These are phyloP conservation scores for Aspergillus bertholletiae DNA, from an alignment of 495 filamentous ascomycete species.

Conservation along the genomic window DNA sequence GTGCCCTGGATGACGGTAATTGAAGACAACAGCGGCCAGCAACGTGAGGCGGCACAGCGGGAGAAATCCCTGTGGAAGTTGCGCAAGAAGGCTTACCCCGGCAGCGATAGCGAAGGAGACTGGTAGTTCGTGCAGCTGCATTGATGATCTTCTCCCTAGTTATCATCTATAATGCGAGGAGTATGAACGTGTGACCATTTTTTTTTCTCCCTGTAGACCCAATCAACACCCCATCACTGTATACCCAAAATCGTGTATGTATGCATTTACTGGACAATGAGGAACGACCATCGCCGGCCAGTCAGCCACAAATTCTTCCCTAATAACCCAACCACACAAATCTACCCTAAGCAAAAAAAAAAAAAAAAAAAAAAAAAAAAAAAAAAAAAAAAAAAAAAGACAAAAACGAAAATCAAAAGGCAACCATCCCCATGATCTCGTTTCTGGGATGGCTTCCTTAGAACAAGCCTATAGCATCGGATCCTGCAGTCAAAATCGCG, in stretches of 20 bases:
- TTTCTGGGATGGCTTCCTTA: neutral
- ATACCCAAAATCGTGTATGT: too few species aligned
- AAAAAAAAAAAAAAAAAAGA: too few species aligned
- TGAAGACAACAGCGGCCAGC: slow-evolving; percentile 33
- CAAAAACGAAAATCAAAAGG: too few species aligned
- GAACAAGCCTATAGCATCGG: neutral
- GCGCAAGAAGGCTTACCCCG: slow-evolving; percentile 42
- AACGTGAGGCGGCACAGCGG: slow-evolving; percentile 30
- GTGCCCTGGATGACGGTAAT: slow-evolving; percentile 47
- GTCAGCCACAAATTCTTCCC: neutral
- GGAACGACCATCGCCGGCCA: neutral
- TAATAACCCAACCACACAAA: neutral
- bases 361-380: too few species aligned
- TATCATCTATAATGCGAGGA: neutral
- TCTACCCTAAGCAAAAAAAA: neutral
- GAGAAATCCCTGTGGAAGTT: slow-evolving; percentile 44
- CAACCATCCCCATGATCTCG: neutral
- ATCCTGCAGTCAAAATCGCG: neutral
- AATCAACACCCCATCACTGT: too few species aligned
- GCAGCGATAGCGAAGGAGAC: slow-evolving; percentile 41
- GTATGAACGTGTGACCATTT: too few species aligned
- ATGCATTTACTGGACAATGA: too few species aligned
- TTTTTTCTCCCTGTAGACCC: too few species aligned
- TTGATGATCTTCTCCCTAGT: neutral
- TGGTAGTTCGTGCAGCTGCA: slow-evolving; percentile 17